A percentile compares a stretch with the other conserved stretches of the same genome.
These are phyloP conservation scores for Andrographis paniculata DNA, from an alignment of 305 asterid species.

Conservation along the genomic window DNA sequence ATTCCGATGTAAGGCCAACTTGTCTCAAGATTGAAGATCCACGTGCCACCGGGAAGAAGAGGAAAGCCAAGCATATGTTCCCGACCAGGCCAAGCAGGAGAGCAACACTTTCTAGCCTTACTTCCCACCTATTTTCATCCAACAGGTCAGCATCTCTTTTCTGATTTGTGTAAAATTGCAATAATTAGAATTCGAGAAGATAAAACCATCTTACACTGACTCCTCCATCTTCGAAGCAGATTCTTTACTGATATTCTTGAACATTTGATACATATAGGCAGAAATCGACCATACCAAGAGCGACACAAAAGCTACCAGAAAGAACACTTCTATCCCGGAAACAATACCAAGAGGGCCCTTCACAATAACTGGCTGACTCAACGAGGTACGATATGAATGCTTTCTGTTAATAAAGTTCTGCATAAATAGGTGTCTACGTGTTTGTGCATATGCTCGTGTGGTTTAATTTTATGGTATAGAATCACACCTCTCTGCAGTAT, in stretches of 20 bases:
- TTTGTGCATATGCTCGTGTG: background rate
- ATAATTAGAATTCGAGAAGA: background rate
- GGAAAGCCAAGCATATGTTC: slow-evolving; percentile 37
- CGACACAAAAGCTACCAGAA: slow-evolving; percentile 24
- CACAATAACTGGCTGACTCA: slow-evolving; percentile 28
- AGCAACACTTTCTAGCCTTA: slow-evolving; percentile 34
- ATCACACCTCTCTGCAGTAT: slow-evolving; percentile 16
- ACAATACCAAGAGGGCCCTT: slow-evolving; percentile 41
- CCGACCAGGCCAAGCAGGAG: slow-evolving; percentile 42
- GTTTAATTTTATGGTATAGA: background rate
- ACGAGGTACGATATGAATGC: slow-evolving; percentile 10
- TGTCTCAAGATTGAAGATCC: slow-evolving; percentile 41
- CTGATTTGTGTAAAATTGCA: background rate
- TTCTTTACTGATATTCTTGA: slow-evolving; percentile 30
- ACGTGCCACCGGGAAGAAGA: slow-evolving; percentile 44
- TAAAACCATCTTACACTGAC: slow-evolving; percentile 21
- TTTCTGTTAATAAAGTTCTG: slow-evolving; percentile 17
- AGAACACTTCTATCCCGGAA: slow-evolving; percentile 27
- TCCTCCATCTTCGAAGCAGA: slow-evolving; percentile 35
- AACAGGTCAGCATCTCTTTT: background rate
- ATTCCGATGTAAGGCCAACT: slow-evolving; percentile 42
- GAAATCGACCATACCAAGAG: slow-evolving; percentile 44
- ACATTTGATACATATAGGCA: slow-evolving; percentile 30
- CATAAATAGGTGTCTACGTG: background rate
- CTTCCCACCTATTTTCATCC: slow-evolving; percentile 36